phyloP scores from a whole-genome alignment of 805 yeast genomes.

The Candida chauliodis region DNA sequence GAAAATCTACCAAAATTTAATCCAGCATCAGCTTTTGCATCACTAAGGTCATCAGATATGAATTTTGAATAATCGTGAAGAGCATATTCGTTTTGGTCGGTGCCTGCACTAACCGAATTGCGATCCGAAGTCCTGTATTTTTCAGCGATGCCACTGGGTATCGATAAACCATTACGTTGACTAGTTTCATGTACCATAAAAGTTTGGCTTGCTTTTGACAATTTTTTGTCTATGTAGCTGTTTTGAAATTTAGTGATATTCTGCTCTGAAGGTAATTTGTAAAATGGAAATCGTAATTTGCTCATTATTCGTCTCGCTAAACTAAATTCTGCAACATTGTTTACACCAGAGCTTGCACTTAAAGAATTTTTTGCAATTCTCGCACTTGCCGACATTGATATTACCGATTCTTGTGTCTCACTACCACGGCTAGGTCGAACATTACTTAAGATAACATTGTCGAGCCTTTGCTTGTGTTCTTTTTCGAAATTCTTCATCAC shows the following conservation, averaged over 20 bases:
- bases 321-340: constrained; percentile 26
- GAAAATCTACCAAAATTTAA: constrained; percentile 26
- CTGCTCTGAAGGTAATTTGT: constrained; percentile 39
- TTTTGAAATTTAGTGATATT: constrained; percentile 21
- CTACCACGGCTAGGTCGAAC: constrained; percentile 1
- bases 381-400: constrained; percentile 25
- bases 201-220: constrained; percentile 1
- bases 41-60: constrained; percentile 26
- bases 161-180: not conserved
- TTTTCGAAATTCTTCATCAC: constrained; percentile 35
- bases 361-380: constrained; percentile 23
- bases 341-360: constrained; percentile 23
- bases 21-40: constrained; percentile 21
- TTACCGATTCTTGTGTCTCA: constrained; percentile 19
- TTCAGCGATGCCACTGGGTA: constrained; percentile 1
- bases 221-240: constrained; percentile 14
- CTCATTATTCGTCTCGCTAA: constrained; percentile 39
- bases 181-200: not conserved
- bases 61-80: constrained; percentile 38
- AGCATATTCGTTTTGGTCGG: not conserved
- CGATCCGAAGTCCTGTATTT: constrained; percentile 3
- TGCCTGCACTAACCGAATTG: constrained; percentile 9
- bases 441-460: constrained; percentile 12
- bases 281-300: constrained; percentile 42
- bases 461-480: constrained; percentile 29